Conservation (phyloP, 495 filamentous ascomycete genomes). For the Penicillium samsonianum region DNA sequence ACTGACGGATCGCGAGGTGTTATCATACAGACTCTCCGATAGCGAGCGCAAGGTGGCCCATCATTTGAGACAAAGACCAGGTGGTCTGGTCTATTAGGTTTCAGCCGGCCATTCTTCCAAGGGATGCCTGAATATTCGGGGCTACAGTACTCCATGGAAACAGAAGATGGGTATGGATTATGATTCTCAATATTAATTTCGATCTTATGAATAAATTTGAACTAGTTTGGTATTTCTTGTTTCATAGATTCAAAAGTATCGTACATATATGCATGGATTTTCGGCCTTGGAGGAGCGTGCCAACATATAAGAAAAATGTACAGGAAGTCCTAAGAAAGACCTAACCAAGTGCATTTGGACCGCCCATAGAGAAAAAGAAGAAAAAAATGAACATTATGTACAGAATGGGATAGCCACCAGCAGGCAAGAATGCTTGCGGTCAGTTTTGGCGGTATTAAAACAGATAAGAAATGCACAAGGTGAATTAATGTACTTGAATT, state of each 20-base stretch:
- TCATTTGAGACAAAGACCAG: background rate
- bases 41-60: background rate
- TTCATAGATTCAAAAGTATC: conserved; percentile 1
- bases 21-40: conserved; percentile 20
- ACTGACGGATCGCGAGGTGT: conserved; percentile 30
- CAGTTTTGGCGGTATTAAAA: conserved; percentile 8
- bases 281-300: background rate
- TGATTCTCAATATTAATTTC: background rate
- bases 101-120: no score
- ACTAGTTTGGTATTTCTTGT: background rate
- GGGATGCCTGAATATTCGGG: no score
- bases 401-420: conserved; percentile 7
- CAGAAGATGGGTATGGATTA: background rate
- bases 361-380: background rate
- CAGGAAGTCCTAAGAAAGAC: no score
- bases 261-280: conserved; percentile 2
- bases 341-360: background rate
- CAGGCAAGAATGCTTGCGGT: background rate
- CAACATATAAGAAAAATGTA: background rate
- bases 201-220: background rate
- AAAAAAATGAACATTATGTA: conserved; percentile 6
- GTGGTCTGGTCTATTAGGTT: no score
- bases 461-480: background rate
- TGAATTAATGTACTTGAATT: conserved; percentile 8
- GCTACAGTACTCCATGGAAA: background rate